phyloP scores from a whole-genome alignment of 2,329 filamentous ascomycete genomes.

The Calonectria henricotiae region DNA sequence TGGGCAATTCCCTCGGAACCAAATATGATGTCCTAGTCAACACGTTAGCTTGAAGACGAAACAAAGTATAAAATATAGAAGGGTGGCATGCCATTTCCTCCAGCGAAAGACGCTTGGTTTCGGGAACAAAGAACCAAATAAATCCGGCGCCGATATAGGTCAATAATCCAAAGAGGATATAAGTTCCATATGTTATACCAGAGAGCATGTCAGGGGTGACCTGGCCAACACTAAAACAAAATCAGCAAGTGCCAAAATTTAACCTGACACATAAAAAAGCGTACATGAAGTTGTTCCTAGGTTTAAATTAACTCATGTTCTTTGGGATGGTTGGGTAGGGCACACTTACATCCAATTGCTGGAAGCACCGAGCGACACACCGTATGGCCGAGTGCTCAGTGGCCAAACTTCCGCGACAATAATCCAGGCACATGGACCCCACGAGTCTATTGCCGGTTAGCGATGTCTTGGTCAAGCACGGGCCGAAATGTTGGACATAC shows the following conservation, averaged over 20 bases:
- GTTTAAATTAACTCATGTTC: conserved; percentile 1
- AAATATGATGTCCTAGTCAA: conserved; percentile 74
- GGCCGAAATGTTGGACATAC: conserved; percentile 22
- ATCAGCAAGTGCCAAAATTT: conserved; percentile 1
- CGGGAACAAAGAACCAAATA: conserved; percentile 76
- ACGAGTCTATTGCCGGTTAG: conserved; percentile 65
- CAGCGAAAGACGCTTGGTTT: conserved; percentile 76
- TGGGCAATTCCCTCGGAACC: conserved; percentile 77
- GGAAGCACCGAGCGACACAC: conserved; percentile 78
- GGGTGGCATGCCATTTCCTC: conserved; percentile 72
- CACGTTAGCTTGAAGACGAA: background rate
- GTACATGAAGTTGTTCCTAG: conserved; percentile 70
- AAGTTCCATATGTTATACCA: conserved; percentile 79
- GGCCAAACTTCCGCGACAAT: conserved; percentile 84
- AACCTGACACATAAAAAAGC: background rate
- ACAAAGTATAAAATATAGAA: accelerated
- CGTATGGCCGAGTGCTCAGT: conserved; percentile 78
- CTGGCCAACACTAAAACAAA: conserved; percentile 69
- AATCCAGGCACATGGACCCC: conserved; percentile 84
- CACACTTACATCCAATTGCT: conserved; percentile 71
- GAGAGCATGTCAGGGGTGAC: conserved; percentile 80
- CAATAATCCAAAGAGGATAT: conserved; percentile 79
- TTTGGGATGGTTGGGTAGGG: accelerated
- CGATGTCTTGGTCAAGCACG: background rate
- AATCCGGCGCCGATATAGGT: conserved; percentile 75